A percentile compares a stretch with the other conserved stretches of the same genome.
phyloP scores from a whole-genome alignment of 1,284 basidiomycete species.

The Cryptococcus deneoformans region DNA sequence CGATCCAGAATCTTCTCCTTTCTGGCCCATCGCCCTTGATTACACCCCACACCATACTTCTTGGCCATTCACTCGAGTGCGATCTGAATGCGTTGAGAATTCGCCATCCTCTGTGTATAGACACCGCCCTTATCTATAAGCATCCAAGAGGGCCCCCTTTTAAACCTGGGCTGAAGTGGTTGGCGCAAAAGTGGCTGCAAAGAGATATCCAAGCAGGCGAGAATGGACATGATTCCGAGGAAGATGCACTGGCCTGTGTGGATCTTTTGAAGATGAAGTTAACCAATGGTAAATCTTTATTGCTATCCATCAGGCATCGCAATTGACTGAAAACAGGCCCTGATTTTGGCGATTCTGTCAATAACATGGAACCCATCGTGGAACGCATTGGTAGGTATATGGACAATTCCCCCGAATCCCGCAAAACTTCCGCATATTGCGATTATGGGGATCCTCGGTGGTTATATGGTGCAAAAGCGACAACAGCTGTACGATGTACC shows the following conservation, averaged over 20 bases:
- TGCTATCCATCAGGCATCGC: neutral
- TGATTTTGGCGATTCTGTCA: slow-evolving; percentile 72
- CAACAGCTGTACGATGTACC: slow-evolving; percentile 66
- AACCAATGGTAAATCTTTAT: slow-evolving; percentile 56
- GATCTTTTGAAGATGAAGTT: slow-evolving; percentile 79
- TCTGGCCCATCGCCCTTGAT: slow-evolving; percentile 52
- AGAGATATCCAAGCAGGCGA: slow-evolving; percentile 73
- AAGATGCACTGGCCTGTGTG: slow-evolving; percentile 89
- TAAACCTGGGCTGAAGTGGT: slow-evolving; percentile 88
- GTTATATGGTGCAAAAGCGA: slow-evolving; percentile 79
- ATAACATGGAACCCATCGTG: slow-evolving; percentile 80
- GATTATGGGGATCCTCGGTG: slow-evolving; percentile 77
- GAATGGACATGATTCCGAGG: slow-evolving; percentile 85
- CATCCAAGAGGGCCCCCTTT: slow-evolving; percentile 88
- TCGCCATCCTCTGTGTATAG: slow-evolving; percentile 77
- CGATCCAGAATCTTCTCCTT: slow-evolving; percentile 70
- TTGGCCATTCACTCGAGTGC: slow-evolving; percentile 92
- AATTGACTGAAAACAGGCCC: slow-evolving; percentile 53
- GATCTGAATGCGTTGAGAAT: slow-evolving; percentile 81
- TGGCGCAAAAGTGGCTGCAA: slow-evolving; percentile 83
- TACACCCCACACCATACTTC: slow-evolving; percentile 70
- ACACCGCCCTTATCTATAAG: slow-evolving; percentile 82
- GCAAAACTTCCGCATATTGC: slow-evolving; percentile 65
- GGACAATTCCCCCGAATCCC: slow-evolving; percentile 30
- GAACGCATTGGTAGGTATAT: slow-evolving; percentile 65